A percentile compares a stretch with the other conserved stretches of the same genome.
These are phyloP conservation scores for Vicia villosa DNA, from an alignment of 306 rosid genomes.

Conservation along the genomic window DNA sequence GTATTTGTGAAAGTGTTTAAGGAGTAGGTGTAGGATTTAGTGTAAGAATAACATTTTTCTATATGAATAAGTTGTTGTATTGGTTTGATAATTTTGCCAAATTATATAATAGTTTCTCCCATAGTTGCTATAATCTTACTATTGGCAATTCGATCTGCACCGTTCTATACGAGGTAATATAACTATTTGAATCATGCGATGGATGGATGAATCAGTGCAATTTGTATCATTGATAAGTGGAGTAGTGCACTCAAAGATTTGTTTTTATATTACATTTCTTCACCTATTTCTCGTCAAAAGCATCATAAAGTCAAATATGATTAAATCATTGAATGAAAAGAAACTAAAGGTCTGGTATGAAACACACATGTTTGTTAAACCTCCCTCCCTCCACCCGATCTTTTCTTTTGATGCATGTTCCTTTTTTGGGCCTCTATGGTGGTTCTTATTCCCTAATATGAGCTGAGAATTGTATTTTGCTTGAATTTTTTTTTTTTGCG, in stretches of 20 bases:
- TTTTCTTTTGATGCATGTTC: background rate
- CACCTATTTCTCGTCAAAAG: background rate
- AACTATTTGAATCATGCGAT: background rate
- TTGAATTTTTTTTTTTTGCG: background rate
- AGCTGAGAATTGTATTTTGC: background rate
- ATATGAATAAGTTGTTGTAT: background rate
- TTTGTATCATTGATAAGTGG: background rate
- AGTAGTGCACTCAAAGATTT: background rate
- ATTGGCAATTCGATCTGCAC: background rate
- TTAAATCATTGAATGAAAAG: background rate
- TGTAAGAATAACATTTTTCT: no score
- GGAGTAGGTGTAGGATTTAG: no score
- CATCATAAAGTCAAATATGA: background rate
- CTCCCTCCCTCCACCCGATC: background rate
- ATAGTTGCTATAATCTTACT: background rate
- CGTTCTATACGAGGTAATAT: background rate
- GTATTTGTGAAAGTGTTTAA: no score
- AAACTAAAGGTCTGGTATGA: background rate
- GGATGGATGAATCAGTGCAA: background rate
- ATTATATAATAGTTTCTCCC: conserved; percentile 2
- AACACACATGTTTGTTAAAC: background rate
- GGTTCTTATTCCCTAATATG: no score
- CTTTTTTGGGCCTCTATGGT: no score
- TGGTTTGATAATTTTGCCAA: background rate
- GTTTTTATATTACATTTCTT: background rate